Evolutionary conservation across 495 filamentous ascomycete species (phyloP).

Genomic region (Aspergillus cristatus): DNA sequence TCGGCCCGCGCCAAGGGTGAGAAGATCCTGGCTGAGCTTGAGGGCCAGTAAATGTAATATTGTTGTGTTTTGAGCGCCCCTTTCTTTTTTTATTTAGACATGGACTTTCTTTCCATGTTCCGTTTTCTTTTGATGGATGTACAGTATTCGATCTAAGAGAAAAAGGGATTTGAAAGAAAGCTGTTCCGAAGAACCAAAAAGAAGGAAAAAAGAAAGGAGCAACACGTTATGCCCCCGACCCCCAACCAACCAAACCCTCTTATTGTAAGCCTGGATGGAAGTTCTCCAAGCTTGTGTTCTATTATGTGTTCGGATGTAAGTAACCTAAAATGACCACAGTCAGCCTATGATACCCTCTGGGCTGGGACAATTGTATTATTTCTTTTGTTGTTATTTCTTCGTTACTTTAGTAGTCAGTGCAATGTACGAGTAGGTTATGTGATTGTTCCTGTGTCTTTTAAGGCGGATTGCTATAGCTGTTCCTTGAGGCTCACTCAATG

Average conservation of each 20-base stretch:
- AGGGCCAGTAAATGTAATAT: constrained; percentile 56
- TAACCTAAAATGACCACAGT: constrained; percentile 34
- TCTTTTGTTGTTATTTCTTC: constrained; percentile 21
- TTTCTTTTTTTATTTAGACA: constrained; percentile 24
- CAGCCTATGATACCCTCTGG: constrained; percentile 20
- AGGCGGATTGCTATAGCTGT: too few relatives aligned
- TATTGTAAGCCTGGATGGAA: constrained; percentile 24
- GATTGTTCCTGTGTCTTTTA: too few relatives aligned
- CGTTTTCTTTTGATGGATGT: constrained; percentile 37
- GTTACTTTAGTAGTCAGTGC: too few relatives aligned
- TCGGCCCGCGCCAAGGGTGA: constrained; percentile 94
- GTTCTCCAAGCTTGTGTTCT: constrained; percentile 31
- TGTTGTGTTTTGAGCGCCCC: constrained; percentile 25
- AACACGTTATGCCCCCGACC: constrained; percentile 3
- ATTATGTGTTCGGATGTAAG: constrained; percentile 41
- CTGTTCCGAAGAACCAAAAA: constrained; percentile 2
- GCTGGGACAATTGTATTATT: constrained; percentile 32
- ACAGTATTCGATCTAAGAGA: constrained; percentile 41
- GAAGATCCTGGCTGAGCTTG: constrained; percentile 97
- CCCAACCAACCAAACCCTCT: too few relatives aligned
- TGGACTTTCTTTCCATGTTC: constrained; percentile 23
- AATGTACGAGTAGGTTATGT: too few relatives aligned
- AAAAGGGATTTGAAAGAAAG: constrained; percentile 28
- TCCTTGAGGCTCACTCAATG: too few relatives aligned
- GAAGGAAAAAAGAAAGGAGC: constrained; percentile 14